Evolutionary conservation across 768 basidiomycete species (phyloP).

Genomic region (Mycena galericulata): DNA sequence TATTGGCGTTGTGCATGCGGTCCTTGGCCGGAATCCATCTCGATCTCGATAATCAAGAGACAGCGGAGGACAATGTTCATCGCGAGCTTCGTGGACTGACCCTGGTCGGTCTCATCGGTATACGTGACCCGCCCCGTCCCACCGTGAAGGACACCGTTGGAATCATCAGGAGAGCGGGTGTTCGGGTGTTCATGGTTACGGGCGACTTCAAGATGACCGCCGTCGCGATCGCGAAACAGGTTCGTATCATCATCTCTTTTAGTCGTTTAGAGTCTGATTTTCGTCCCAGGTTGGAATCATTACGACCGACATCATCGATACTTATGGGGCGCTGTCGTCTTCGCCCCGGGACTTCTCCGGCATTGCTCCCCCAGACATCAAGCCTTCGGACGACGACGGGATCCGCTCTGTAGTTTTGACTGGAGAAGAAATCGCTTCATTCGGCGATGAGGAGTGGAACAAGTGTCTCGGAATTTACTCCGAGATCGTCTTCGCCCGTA

Average conservation of each 20-base stretch:
- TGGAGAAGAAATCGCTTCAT: conserved; percentile 55
- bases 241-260: conserved; percentile 58
- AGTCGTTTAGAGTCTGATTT: not conserved
- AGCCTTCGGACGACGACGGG: conserved; percentile 52
- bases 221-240: conserved; percentile 71
- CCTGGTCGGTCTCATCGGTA: conserved; percentile 68
- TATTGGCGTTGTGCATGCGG: conserved; percentile 67
- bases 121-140: conserved; percentile 69
- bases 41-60: conserved; percentile 47
- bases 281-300: conserved; percentile 54
- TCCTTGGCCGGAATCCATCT: conserved; percentile 49
- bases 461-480: conserved; percentile 50
- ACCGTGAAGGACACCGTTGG: conserved; percentile 66
- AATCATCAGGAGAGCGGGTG: conserved; percentile 65
- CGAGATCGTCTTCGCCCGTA: conserved; percentile 72
- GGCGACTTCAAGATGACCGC: conserved; percentile 72
- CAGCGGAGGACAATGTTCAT: conserved; percentile 58
- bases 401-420: conserved; percentile 56
- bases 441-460: conserved; percentile 55
- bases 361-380: conserved; percentile 40
- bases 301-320: conserved; percentile 51
- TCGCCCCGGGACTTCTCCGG: conserved; percentile 35
- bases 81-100: conserved; percentile 58
- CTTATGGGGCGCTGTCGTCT: conserved; percentile 43
- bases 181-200: conserved; percentile 74